Conservation (phyloP, 1,284 basidiomycete species). For the Apiotrichum siamense region DNA sequence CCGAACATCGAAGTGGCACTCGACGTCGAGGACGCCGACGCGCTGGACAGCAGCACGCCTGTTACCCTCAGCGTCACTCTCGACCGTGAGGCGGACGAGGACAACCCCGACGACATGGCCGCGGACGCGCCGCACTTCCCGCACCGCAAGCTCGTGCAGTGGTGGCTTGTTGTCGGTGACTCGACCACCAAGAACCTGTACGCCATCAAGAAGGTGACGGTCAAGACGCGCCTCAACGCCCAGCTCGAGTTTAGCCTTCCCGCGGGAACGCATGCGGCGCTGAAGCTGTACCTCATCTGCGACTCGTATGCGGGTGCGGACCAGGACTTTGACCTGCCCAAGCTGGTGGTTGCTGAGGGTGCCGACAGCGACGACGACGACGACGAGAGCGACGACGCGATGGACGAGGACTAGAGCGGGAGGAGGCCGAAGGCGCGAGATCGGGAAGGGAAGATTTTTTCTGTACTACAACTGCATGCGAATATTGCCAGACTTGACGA, state of each 20-base stretch:
- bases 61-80: conserved; percentile 75
- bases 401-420: conserved; percentile 16
- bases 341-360: conserved; percentile 80
- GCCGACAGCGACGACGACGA: conserved; percentile 68
- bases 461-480: background rate
- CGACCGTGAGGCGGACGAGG: conserved; percentile 74
- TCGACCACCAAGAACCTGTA: conserved; percentile 61
- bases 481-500: background rate
- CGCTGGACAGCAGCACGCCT: conserved; percentile 74
- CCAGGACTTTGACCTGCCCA: conserved; percentile 74
- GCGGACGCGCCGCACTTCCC: conserved; percentile 93
- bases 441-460: background rate
- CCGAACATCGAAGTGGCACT: conserved; percentile 79
- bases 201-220: conserved; percentile 91
- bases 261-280: conserved; percentile 62
- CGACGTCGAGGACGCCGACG: conserved; percentile 69
- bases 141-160: conserved; percentile 81
- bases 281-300: conserved; percentile 88
- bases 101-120: conserved; percentile 62
- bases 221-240: conserved; percentile 67
- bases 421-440: background rate
- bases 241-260: conserved; percentile 85
- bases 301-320: conserved; percentile 87
- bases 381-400: conserved; percentile 31
- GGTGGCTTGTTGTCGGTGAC: conserved; percentile 95